phyloP scores from a whole-genome alignment of 371 early-diverging fungal genomes.

The Mortierella sp. region DNA sequence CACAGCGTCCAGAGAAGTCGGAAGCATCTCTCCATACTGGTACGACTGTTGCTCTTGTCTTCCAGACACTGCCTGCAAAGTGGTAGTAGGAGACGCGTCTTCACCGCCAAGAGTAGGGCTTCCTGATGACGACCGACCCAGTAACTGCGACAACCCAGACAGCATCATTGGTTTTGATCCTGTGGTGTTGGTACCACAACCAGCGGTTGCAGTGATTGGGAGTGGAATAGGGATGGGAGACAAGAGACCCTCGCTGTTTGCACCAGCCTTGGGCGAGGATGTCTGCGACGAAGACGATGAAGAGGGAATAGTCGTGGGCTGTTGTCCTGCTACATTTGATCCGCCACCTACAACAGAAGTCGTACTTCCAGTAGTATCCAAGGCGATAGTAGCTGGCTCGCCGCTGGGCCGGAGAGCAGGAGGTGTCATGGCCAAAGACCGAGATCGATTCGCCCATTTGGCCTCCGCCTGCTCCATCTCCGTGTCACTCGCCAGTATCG shows the following conservation, averaged over 20 bases:
- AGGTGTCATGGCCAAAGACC: not conserved
- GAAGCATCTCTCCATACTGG: not conserved
- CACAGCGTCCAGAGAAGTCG: constrained; percentile 12
- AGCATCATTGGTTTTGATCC: constrained; percentile 9
- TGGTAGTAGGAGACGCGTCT: too few relatives aligned
- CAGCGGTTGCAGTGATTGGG: not conserved
- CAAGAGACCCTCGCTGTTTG: not conserved
- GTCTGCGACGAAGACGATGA: not conserved
- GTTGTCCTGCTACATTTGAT: not conserved
- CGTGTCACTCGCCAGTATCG: not conserved
- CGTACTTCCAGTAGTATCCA: not conserved
- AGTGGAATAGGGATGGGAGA: not conserved
- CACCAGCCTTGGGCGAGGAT: not conserved
- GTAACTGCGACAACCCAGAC: constrained; percentile 14
- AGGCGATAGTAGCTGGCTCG: not conserved
- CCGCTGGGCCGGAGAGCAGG: not conserved
- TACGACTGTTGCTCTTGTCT: not conserved
- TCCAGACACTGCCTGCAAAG: not conserved
- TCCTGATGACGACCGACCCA: not conserved
- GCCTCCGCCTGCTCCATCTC: constrained; percentile 2
- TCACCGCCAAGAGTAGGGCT: not conserved
- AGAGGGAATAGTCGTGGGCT: not conserved
- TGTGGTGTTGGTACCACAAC: not conserved
- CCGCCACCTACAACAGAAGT: not conserved
- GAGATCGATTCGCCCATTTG: not conserved